phyloP scores from a whole-genome alignment of 179 eudicot genomes.

The Corrigiola litoralis region DNA sequence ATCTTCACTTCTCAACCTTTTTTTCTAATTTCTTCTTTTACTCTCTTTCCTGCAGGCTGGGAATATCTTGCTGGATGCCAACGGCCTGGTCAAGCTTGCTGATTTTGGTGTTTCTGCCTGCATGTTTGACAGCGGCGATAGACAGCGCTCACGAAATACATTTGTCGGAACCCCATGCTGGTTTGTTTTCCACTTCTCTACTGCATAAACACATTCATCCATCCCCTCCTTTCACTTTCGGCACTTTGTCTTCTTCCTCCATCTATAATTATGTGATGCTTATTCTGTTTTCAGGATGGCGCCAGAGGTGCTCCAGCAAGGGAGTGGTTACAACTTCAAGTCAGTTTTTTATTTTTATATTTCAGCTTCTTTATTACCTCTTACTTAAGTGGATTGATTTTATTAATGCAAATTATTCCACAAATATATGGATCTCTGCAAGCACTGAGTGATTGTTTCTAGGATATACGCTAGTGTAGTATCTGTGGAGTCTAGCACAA shows the following conservation, averaged over 20 bases:
- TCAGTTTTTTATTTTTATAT: slow-evolving; percentile 30
- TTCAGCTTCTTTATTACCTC: too few species aligned
- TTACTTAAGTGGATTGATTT: too few species aligned
- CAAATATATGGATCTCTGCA: too few species aligned
- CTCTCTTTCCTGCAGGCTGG: slow-evolving; percentile 66
- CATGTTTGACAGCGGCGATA: slow-evolving; percentile 96
- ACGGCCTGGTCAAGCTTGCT: slow-evolving; percentile 84
- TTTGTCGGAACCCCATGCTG: slow-evolving; percentile 99
- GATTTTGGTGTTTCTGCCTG: slow-evolving; percentile 99
- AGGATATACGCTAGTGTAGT: too few species aligned
- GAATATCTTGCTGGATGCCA: slow-evolving; percentile 73
- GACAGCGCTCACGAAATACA: slow-evolving; percentile 94
- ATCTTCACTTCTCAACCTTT: not conserved
- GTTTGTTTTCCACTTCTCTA: slow-evolving; percentile 33
- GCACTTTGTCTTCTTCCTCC: not conserved
- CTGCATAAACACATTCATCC: not conserved
- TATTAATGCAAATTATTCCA: too few species aligned
- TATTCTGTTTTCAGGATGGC: slow-evolving; percentile 76
- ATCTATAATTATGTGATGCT: slow-evolving; percentile 7
- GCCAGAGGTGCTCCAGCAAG: slow-evolving; percentile 97
- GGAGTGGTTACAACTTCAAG: slow-evolving; percentile 95
- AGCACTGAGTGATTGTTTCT: too few species aligned
- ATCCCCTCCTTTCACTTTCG: not conserved
- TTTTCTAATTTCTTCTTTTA: not conserved
- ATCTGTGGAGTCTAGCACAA: too few species aligned